Percentiles rank a stretch among this genome's conserved stretches.
Conservation (phyloP, 805 yeast species). For the Metschnikowia shivogae region DNA sequence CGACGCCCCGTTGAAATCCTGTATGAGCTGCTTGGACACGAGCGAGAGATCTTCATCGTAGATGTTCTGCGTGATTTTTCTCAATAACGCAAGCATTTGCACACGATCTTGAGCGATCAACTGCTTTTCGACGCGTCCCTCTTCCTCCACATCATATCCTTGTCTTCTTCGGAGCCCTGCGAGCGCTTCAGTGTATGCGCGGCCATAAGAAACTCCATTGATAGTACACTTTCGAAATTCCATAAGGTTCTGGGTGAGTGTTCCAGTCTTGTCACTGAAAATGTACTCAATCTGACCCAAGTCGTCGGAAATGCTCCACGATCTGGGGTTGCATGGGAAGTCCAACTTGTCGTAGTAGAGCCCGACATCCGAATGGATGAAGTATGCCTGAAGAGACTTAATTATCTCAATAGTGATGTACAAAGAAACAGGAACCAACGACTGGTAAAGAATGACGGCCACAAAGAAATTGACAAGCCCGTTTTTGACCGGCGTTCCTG, state of each 20-base stretch:
- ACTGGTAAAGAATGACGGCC: conserved; percentile 67
- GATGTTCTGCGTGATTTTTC: conserved; percentile 11
- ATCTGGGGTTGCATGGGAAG: conserved; percentile 74
- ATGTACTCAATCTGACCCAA: conserved; percentile 80
- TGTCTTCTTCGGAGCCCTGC: conserved; percentile 65
- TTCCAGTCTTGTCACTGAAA: conserved; percentile 82
- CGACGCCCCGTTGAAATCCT: conserved; percentile 50
- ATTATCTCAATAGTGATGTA: conserved; percentile 77
- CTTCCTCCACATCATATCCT: conserved; percentile 57
- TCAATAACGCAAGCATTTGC: conserved; percentile 47
- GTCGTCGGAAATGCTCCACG: conserved; percentile 83
- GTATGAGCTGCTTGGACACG: conserved; percentile 59
- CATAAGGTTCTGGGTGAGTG: conserved; percentile 80
- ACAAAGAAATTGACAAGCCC: conserved; percentile 71
- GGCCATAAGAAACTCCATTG: conserved; percentile 63
- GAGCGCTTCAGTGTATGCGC: conserved; percentile 74
- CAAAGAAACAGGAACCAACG: conserved; percentile 75
- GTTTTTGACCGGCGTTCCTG: conserved; percentile 58
- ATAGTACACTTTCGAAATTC: conserved; percentile 75
- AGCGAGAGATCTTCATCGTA: conserved; percentile 65
- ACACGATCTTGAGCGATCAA: conserved; percentile 55
- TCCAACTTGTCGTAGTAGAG: conserved; percentile 69
- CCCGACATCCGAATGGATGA: conserved; percentile 63
- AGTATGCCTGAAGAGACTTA: conserved; percentile 71
- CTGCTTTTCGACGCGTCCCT: conserved; percentile 43